Base-by-base conservation (phyloP, 139 green algal species). In the Yamagishiella unicocca region DNA sequence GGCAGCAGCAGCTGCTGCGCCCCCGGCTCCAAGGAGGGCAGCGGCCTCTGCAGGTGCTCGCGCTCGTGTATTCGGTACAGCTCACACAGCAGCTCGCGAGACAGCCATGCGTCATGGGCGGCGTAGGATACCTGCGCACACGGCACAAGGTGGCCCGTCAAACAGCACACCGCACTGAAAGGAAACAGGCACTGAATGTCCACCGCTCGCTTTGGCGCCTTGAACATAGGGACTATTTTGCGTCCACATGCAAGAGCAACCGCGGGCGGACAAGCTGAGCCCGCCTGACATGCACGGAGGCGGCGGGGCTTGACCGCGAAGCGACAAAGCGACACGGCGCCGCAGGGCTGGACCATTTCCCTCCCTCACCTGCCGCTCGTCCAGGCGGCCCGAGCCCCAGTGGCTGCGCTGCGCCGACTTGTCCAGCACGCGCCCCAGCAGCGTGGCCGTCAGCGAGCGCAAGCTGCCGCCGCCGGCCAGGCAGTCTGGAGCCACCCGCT, bases 361-460 rank as follows among this genome's bases (percentile, higher is more conserved):
- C 25, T 67, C 7, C 45, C 55, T 4, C 46, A 61, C 67, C 75
- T 82, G 72, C 46, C 46, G 29, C 37, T 85, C 74, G 1, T 22
- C 45, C 64, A 89, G 85, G n/a, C 43, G 43, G 21, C 6, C 37
- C 21, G 75, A 66, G 10, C 46, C 64, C 85, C 85, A 89, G 64
- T 74, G 25, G 75, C 85, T 89, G 19, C 85, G 71, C 86, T 90
- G 86, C 68, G 35, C n/a, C n/a, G 38, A 38, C 77, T 90, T 90
- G 53, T 90, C 86, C 67, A 83, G 54, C 24, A 10, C 24, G 46
- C 82, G 77, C 1, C 78, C 78, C 78, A 90, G 78, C 78, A 90
- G 64, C 1, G 29, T 4, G 14, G 45, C n/a, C 7, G 46, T 67
- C 37, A 90, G 67, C 43, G 86, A 78, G 25, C n/a, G 76, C 53